Percentiles rank a stretch among this genome's conserved stretches.
phyloP scores from a whole-genome alignment of 805 yeast genomes.

The Sungouiella thailandica region DNA sequence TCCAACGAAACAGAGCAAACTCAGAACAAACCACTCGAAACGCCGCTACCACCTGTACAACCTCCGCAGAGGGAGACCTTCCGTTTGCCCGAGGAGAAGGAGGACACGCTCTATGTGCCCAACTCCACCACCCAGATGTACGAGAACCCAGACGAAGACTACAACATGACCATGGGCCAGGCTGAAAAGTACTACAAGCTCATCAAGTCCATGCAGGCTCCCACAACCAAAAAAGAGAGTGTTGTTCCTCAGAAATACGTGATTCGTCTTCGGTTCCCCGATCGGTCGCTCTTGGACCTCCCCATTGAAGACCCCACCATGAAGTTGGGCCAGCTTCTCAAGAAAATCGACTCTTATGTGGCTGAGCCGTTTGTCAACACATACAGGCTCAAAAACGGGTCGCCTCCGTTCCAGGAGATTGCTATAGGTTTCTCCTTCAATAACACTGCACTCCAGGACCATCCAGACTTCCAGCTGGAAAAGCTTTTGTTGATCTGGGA shows the following conservation, averaged over 20 bases:
- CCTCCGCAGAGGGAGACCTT: neutral
- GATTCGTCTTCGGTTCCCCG: conserved; percentile 37
- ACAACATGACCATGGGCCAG: conserved; percentile 34
- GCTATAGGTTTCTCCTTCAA: conserved; percentile 25
- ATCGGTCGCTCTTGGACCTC: conserved; percentile 31
- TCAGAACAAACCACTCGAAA: neutral
- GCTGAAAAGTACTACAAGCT: conserved; percentile 34
- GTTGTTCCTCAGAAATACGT: conserved; percentile 21
- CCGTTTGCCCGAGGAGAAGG: conserved; percentile 4
- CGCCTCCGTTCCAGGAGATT: conserved; percentile 34
- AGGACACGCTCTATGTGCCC: conserved; percentile 13
- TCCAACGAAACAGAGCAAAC: neutral
- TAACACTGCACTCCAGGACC: conserved; percentile 19
- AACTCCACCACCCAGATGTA: conserved; percentile 12
- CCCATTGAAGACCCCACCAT: conserved; percentile 21
- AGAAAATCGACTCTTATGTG: conserved; percentile 31
- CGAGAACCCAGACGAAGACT: conserved; percentile 40
- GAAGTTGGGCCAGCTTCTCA: conserved; percentile 33
- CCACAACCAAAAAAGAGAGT: conserved; percentile 9
- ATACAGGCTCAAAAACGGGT: conserved; percentile 30
- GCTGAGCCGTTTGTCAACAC: conserved; percentile 22
- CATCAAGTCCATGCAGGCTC: conserved; percentile 24
- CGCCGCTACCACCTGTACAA: neutral
- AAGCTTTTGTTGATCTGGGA: conserved; percentile 36
- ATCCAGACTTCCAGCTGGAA: conserved; percentile 28